Percentiles rank a stretch among this genome's conserved stretches.
phyloP scores from a whole-genome alignment of 139 green algal species.

The Yamagishiella unicocca region DNA sequence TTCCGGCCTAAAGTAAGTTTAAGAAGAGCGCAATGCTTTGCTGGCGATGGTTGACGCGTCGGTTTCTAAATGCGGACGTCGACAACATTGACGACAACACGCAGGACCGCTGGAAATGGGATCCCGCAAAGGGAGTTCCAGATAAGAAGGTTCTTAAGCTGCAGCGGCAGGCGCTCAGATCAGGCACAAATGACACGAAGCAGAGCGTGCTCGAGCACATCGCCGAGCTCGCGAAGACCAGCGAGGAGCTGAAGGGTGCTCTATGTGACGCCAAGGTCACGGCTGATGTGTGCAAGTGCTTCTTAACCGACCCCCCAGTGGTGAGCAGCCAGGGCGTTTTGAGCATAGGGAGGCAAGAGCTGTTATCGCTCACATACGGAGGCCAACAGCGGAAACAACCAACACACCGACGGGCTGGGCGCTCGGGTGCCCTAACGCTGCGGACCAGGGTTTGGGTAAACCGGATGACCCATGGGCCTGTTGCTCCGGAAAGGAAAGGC shows the following conservation, averaged over 20 bases:
- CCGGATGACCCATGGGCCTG: no score
- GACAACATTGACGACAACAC: neutral
- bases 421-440: no score
- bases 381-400: no score
- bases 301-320: neutral
- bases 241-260: neutral
- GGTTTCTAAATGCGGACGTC: neutral
- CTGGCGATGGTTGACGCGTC: neutral
- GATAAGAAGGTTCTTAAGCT: neutral
- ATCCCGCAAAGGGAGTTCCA: neutral
- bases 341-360: no score
- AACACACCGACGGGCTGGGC: no score
- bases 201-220: neutral
- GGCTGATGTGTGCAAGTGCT: neutral
- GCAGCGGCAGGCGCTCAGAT: constrained; percentile 7
- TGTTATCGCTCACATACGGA: no score
- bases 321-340: no score
- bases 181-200: neutral
- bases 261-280: constrained; percentile 9
- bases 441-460: no score
- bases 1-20: constrained; percentile 3
- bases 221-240: neutral
- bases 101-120: constrained; percentile 44
- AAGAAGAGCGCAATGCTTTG: neutral
- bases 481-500: no score